These are phyloP conservation scores for Citrus inodora DNA, from an alignment of 345 rosid genomes.

Conservation along the genomic window DNA sequence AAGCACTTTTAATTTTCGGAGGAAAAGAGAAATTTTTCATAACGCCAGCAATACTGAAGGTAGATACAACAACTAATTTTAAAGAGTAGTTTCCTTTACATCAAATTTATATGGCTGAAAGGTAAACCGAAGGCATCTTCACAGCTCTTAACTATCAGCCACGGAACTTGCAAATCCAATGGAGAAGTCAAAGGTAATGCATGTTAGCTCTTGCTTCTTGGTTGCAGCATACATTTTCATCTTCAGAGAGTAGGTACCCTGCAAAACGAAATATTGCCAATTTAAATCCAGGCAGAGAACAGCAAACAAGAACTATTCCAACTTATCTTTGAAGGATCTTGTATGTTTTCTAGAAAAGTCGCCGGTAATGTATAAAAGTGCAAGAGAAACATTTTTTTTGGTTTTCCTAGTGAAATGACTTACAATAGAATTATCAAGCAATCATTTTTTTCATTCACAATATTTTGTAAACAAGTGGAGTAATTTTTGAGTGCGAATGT, in stretches of 20 bases:
- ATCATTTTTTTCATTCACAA: no score
- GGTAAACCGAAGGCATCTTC: not conserved
- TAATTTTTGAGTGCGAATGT: no score
- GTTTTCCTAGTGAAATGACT: no score
- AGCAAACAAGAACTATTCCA: not conserved
- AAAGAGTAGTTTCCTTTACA: conserved; percentile 8
- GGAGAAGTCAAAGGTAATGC: conserved; percentile 69
- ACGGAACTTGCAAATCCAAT: conserved; percentile 65
- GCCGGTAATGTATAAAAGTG: no score
- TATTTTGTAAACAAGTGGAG: no score
- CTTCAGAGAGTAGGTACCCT: conserved; percentile 84
- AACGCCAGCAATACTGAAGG: not conserved
- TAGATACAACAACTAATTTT: not conserved
- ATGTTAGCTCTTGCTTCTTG: conserved; percentile 52
- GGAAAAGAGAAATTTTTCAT: not conserved
- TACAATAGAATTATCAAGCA: no score
- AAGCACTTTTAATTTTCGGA: not conserved
- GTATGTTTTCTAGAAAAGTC: not conserved
- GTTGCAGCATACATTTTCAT: conserved; percentile 75
- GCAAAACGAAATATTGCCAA: conserved; percentile 9
- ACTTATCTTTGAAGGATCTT: no score
- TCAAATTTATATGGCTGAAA: not conserved
- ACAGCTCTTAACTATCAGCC: conserved; percentile 45
- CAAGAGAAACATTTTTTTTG: no score
- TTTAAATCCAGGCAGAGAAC: not conserved